phyloP scores from a whole-genome alignment of 2,329 filamentous ascomycete genomes.

The Paraconiothyrium sp. region DNA sequence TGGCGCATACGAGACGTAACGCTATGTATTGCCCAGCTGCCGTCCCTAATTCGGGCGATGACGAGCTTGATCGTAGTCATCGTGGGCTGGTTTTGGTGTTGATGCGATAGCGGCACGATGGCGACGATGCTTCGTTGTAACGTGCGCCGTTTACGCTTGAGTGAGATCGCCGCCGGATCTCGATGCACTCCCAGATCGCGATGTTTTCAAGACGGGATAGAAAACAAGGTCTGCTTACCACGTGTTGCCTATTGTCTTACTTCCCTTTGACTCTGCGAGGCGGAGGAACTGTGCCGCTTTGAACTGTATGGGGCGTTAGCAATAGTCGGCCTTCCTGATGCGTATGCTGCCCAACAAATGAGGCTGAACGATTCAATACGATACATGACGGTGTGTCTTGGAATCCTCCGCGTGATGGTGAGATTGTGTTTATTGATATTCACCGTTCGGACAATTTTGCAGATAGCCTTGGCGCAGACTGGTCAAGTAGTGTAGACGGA shows the following conservation, averaged over 20 bases:
- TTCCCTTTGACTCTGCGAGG: slow-evolving; percentile 86
- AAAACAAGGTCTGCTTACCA: slow-evolving; percentile 71
- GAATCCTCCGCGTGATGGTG: slow-evolving; percentile 37
- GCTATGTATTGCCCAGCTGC: slow-evolving; percentile 15
- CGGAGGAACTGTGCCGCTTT: slow-evolving; percentile 89
- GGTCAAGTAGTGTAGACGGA: slow-evolving; percentile 31
- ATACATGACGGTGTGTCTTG: slow-evolving; percentile 33
- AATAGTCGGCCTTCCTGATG: slow-evolving; percentile 32
- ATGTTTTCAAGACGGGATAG: slow-evolving; percentile 27
- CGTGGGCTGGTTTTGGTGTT: slow-evolving; percentile 19
- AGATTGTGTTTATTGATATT: slow-evolving; percentile 24
- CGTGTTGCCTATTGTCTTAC: slow-evolving; percentile 90
- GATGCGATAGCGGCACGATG: slow-evolving; percentile 22
- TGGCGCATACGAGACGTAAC: slow-evolving; percentile 47
- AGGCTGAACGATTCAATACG: slow-evolving; percentile 39
- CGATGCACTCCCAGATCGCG: slow-evolving; percentile 21
- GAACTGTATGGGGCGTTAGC: slow-evolving; percentile 66
- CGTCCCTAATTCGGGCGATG: slow-evolving; percentile 9
- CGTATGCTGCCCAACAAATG: slow-evolving; percentile 53
- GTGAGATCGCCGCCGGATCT: slow-evolving; percentile 23
- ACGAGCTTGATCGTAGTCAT: slow-evolving; percentile 29
- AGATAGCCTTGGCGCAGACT: slow-evolving; percentile 34
- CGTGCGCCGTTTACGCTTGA: too few species aligned
- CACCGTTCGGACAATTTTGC: slow-evolving; percentile 32
- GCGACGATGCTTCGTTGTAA: slow-evolving; percentile 1